Conservation (phyloP, 2,329 filamentous ascomycete genomes). For the Clonostachys sp. region DNA sequence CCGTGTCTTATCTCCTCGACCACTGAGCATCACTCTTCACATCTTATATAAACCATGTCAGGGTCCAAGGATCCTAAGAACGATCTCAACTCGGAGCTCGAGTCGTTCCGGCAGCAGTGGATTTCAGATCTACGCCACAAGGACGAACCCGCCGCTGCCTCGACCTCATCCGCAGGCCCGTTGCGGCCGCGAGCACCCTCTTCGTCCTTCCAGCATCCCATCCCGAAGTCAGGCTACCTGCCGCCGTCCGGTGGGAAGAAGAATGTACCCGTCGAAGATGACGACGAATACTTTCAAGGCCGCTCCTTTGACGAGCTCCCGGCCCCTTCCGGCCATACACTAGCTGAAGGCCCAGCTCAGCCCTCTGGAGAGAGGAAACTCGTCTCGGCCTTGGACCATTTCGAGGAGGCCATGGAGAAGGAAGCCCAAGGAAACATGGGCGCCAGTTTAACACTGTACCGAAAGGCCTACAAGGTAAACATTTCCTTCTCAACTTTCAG, state of each 20-base stretch:
- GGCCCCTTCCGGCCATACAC: conserved; percentile 4
- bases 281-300: conserved; percentile 25
- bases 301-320: conserved; percentile 23
- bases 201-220: neutral
- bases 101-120: conserved; percentile 84
- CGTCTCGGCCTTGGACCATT: conserved; percentile 81
- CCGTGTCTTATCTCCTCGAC: no score
- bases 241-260: neutral
- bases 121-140: conserved; percentile 65
- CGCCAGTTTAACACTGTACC: conserved; percentile 83
- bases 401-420: conserved; percentile 85
- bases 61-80: conserved; percentile 14
- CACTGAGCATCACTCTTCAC: neutral
- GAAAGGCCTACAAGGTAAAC: conserved; percentile 79
- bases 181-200: neutral
- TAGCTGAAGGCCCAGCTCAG: conserved; percentile 1
- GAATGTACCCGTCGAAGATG: conserved; percentile 16
- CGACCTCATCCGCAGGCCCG: neutral
- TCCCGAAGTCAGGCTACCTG: no score
- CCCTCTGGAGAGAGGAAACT: conserved; percentile 39
- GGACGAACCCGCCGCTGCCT: conserved; percentile 11
- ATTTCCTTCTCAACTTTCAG: neutral
- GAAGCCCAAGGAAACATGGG: conserved; percentile 82
- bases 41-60: neutral
- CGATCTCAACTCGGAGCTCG: conserved; percentile 65